These are phyloP conservation scores for Cytospora schulzeri DNA, from an alignment of 2,329 filamentous ascomycete species.

Conservation along the genomic window DNA sequence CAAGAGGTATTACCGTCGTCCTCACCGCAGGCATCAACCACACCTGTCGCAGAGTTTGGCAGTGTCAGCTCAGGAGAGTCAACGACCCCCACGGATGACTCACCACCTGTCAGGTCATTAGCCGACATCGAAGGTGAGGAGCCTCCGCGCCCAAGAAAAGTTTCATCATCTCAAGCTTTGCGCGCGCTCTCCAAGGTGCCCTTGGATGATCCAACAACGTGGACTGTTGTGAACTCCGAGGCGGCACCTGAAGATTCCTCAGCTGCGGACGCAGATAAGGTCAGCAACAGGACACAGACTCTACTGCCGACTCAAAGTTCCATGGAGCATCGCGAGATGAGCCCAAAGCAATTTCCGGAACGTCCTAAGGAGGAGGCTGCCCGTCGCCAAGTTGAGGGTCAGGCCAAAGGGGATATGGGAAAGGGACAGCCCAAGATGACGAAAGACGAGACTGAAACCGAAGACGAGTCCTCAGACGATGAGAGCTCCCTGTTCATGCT, in stretches of 20 bases:
- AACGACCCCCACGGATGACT: slow-evolving; percentile 27
- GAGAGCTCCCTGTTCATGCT: slow-evolving; percentile 24
- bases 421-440: background rate
- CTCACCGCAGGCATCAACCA: slow-evolving; percentile 48
- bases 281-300: background rate
- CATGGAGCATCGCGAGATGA: background rate
- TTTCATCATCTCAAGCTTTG: slow-evolving; percentile 42
- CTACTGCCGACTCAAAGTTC: background rate
- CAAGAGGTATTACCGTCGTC: slow-evolving; percentile 62
- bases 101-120: slow-evolving; percentile 32
- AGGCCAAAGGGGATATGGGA: background rate
- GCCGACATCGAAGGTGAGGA: slow-evolving; percentile 38
- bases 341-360: background rate
- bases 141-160: slow-evolving; percentile 38
- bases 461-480: slow-evolving; percentile 22
- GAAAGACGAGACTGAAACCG: background rate
- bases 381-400: background rate
- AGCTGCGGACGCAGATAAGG: slow-evolving; percentile 5
- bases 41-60: slow-evolving; percentile 29
- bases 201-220: slow-evolving; percentile 38
- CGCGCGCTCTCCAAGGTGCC: slow-evolving; percentile 40
- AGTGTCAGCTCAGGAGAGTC: slow-evolving; percentile 20
- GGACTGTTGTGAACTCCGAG: slow-evolving; percentile 38
- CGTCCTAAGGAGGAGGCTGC: background rate
- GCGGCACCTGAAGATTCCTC: background rate